phyloP scores from a whole-genome alignment of 2,329 filamentous ascomycete species.

The Trichoderma aggressivum region DNA sequence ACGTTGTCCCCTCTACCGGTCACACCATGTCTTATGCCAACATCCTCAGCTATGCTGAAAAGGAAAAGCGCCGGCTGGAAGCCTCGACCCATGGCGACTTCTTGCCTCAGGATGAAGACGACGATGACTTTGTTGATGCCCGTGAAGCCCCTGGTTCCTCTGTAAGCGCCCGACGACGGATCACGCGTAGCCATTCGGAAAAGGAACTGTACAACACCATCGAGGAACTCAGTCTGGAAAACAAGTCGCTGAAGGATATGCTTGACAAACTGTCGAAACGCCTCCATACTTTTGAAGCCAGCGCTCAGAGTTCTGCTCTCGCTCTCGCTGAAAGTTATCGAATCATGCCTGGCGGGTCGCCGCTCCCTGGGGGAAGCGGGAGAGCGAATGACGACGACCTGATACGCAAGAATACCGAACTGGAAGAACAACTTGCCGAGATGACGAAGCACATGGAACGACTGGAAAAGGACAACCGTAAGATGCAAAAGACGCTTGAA shows the following conservation, averaged over 20 bases:
- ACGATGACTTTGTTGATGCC: conserved; percentile 89
- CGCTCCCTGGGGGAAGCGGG: conserved; percentile 31
- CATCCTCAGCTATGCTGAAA: conserved; percentile 70
- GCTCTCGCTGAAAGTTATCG: conserved; percentile 80
- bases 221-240: conserved; percentile 87
- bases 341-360: conserved; percentile 57
- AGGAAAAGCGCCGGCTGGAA: conserved; percentile 59
- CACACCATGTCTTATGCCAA: conserved; percentile 91
- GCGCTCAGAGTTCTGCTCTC: conserved; percentile 81
- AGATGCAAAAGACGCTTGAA: conserved; percentile 53
- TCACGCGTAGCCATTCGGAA: conserved; percentile 41
- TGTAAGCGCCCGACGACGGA: conserved; percentile 40
- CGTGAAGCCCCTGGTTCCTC: conserved; percentile 58
- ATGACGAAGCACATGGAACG: conserved; percentile 60
- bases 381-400: conserved; percentile 35
- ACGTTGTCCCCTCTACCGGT: conserved; percentile 87
- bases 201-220: conserved; percentile 61
- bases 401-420: conserved; percentile 54
- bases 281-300: conserved; percentile 90
- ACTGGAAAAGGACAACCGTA: conserved; percentile 60
- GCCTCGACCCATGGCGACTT: conserved; percentile 47
- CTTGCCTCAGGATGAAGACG: conserved; percentile 52
- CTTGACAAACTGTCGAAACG: conserved; percentile 83
- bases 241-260: conserved; percentile 77
- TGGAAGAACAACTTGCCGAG: conserved; percentile 63